Evolutionary conservation across 2,329 filamentous ascomycete genomes (phyloP).

Genomic region (Malbranchea cinnamomea): DNA sequence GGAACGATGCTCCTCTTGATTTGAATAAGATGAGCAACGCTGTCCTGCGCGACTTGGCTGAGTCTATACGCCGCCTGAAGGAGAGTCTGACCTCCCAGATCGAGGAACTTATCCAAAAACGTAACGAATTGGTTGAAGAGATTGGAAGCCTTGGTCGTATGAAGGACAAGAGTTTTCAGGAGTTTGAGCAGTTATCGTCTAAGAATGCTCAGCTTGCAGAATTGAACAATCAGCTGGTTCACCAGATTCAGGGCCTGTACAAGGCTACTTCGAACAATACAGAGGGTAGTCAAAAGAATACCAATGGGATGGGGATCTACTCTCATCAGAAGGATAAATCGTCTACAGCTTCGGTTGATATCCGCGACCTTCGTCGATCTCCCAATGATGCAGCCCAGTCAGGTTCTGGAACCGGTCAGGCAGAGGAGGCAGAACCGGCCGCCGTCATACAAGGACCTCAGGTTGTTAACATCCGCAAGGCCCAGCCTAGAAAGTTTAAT

Average conservation of each 20-base stretch:
- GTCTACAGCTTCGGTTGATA: conserved; percentile 31
- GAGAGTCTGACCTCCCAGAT: conserved; percentile 60
- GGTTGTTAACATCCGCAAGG: conserved; percentile 87
- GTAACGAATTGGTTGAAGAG: conserved; percentile 72
- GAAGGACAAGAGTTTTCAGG: conserved; percentile 83
- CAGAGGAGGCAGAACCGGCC: conserved; percentile 49
- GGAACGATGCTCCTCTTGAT: conserved; percentile 65
- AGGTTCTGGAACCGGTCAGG: conserved; percentile 41
- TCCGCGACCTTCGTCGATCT: conserved; percentile 28
- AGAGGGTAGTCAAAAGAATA: conserved; percentile 17
- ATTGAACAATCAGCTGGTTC: conserved; percentile 88
- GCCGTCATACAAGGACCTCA: conserved; percentile 61
- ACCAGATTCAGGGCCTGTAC: conserved; percentile 86
- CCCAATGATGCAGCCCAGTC: conserved; percentile 40
- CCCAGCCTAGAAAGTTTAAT: conserved; percentile 90
- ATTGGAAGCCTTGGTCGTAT: conserved; percentile 67
- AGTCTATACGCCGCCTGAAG: conserved; percentile 54
- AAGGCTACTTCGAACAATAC: conserved; percentile 52
- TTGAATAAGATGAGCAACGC: conserved; percentile 52
- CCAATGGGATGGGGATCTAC: conserved; percentile 50
- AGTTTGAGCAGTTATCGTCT: conserved; percentile 85
- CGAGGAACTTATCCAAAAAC: conserved; percentile 78
- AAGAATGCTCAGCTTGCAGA: conserved; percentile 92
- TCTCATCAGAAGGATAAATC: conserved; percentile 38
- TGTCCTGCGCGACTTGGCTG: conserved; percentile 47